Conservation (phyloP, 306 rosid genomes). For the Aeschynomene evenia region DNA sequence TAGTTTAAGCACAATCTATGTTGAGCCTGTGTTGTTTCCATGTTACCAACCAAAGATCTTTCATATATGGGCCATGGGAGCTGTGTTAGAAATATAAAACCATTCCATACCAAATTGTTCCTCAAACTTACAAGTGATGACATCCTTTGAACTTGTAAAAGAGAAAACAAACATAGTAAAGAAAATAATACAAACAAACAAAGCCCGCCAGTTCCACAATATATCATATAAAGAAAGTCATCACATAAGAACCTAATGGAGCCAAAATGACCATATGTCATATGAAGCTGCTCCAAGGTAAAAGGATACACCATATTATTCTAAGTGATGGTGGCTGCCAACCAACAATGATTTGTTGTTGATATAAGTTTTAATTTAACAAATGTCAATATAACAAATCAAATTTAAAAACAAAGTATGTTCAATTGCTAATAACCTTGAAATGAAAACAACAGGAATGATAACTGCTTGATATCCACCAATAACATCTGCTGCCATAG, state of each 20-base stretch:
- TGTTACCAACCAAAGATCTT: neutral
- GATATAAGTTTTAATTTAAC: neutral
- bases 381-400: slow-evolving; percentile 19
- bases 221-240: neutral
- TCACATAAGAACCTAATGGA: neutral
- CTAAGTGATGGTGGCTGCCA: slow-evolving; percentile 10
- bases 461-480: slow-evolving; percentile 71
- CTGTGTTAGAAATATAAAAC: neutral
- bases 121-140: neutral
- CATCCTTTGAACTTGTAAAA: neutral
- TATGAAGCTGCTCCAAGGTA: neutral
- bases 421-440: slow-evolving; percentile 53
- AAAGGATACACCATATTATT: neutral
- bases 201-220: neutral
- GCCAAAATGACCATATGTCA: neutral
- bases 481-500: slow-evolving; percentile 78
- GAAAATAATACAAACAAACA: neutral
- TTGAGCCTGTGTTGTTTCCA: slow-evolving; percentile 1
- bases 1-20: slow-evolving; percentile 1
- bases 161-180: neutral
- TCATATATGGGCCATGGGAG: neutral
- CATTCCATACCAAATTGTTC: neutral
- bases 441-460: slow-evolving; percentile 76
- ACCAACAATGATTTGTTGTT: slow-evolving; percentile 1
- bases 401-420: slow-evolving; percentile 18